Conservation (phyloP, 345 rosid species). For the Murraya paniculata region DNA sequence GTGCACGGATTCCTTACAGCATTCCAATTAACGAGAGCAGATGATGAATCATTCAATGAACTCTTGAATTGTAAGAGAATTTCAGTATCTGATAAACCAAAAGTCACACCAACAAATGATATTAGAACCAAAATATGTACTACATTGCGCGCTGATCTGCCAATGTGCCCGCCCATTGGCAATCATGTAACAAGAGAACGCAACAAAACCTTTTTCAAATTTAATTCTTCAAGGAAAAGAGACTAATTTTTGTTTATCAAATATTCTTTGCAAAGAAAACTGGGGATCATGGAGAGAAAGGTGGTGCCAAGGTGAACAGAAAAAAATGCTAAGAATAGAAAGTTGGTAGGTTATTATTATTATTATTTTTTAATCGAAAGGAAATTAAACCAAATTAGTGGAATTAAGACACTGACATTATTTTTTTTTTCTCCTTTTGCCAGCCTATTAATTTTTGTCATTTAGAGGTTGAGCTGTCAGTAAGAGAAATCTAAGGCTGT, state of each 20-base stretch:
- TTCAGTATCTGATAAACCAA: slow-evolving; percentile 28
- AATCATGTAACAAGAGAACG: slow-evolving; percentile 24
- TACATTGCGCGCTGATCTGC: slow-evolving; percentile 36
- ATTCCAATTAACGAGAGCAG: slow-evolving; percentile 43
- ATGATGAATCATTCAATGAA: slow-evolving; percentile 9
- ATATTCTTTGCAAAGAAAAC: background rate
- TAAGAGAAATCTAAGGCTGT: slow-evolving; percentile 20
- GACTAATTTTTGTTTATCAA: background rate
- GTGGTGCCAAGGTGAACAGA: slow-evolving; percentile 8
- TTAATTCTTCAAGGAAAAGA: slow-evolving; percentile 1
- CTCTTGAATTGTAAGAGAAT: slow-evolving; percentile 16
- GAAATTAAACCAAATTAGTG: background rate
- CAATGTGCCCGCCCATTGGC: slow-evolving; percentile 43
- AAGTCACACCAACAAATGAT: slow-evolving; percentile 17
- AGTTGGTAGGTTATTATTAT: background rate
- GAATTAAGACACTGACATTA: background rate
- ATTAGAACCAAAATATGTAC: slow-evolving; percentile 14
- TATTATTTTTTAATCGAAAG: background rate
- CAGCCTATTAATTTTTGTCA: background rate
- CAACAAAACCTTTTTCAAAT: background rate
- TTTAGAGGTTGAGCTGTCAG: slow-evolving; percentile 7
- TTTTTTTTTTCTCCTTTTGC: background rate
- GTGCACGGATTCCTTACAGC: slow-evolving; percentile 36
- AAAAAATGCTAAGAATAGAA: slow-evolving; percentile 39
- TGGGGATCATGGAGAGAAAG: slow-evolving; percentile 11